phyloP scores from a whole-genome alignment of 257 asterid species.

The Oldenlandia corymbosa region DNA sequence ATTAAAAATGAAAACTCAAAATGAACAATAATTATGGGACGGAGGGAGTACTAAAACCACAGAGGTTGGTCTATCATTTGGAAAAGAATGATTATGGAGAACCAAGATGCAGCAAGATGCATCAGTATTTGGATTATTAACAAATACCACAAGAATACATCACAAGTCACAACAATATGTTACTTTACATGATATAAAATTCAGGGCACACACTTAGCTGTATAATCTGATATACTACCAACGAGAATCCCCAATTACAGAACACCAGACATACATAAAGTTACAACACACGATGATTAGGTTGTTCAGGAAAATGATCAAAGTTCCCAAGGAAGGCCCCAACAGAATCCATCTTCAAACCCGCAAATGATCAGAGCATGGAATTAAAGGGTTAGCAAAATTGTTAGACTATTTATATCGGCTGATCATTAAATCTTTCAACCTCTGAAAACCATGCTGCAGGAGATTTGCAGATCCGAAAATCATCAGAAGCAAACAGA shows the following conservation, averaged over 20 bases:
- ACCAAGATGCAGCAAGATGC: too few relatives aligned
- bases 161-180: too few relatives aligned
- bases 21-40: too few relatives aligned
- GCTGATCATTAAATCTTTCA: not conserved
- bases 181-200: constrained; percentile 2
- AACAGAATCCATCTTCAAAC: not conserved
- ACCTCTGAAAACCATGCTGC: constrained; percentile 7
- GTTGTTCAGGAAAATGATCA: not conserved
- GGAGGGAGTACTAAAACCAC: too few relatives aligned
- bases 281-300: not conserved
- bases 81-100: too few relatives aligned
- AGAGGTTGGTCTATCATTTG: too few relatives aligned
- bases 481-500: constrained; percentile 1
- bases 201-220: not conserved
- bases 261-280: not conserved
- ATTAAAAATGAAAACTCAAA: too few relatives aligned
- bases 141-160: too few relatives aligned
- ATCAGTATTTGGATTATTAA: too few relatives aligned
- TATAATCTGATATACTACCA: not conserved
- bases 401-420: not conserved
- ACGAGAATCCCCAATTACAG: not conserved
- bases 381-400: not conserved
- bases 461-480: not conserved
- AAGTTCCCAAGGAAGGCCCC: not conserved
- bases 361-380: not conserved